Base-by-base conservation (phyloP, 106 monocot species). In the Dendrobium catenatum region DNA sequence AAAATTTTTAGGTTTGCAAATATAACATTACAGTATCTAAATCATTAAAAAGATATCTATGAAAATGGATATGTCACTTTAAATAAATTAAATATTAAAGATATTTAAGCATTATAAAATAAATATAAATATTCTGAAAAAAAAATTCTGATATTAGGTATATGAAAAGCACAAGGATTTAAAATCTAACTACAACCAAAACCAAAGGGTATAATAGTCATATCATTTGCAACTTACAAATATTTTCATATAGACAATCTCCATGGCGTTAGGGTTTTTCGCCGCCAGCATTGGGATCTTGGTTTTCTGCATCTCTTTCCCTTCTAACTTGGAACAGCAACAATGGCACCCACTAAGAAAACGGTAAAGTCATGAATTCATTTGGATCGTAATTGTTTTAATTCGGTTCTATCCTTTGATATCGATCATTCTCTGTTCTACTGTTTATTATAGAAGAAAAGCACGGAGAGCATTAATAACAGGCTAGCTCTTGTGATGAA, bases 381-480 rank as follows among this genome's bases (percentile, higher is more conserved):
- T 77, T 3, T 20, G 40, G 73, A 74, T 74, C 22, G 7, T 16
- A 16, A 20, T 5, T 42, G 4, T 5, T 3, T 18, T 20, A 5
- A 4, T 33, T n/a, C 29, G 6, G 2, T 7, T 43, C 18, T 74
- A 42, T 78, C 37, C 7, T 73, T 68, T 6, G 17, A 27, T 77
- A 42, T 31, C 6, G 7, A 20, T 74, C 29, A 41, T 44, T 43
- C 40, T 41, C 70, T 67, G 5, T 43, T 58, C 37, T 66, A 46
- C 29, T 76, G 18, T 18, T 89, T 80, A 8, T 70, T 37, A n/a
- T 83, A 93, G 93, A 93, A 91, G 91, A 93, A 93, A 89, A 86
- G 83, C 44, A 89, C 87, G n/a, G 93, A 93, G 82, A 91, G 82
- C 93, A 93, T 93, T 46, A 93, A 93, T 85, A 93, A 91, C 84